Evolutionary conservation across 2,329 filamentous ascomycete genomes (phyloP), one percentile per base, ranked within the genome.

Genomic region (Tolypocladium tropicale): DNA sequence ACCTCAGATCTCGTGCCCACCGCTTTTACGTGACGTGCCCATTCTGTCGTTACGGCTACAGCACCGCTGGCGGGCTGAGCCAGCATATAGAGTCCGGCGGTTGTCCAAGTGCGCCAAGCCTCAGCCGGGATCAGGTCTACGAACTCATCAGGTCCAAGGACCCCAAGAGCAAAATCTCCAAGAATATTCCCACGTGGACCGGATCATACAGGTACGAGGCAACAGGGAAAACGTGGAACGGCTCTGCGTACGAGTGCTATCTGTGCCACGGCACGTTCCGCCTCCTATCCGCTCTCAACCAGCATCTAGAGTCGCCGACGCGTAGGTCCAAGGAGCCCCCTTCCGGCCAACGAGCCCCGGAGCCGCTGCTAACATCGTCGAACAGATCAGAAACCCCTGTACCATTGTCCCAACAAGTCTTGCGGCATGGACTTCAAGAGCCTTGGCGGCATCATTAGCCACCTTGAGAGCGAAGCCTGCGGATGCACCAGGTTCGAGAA

Each of bases 21-120:
- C n/a, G n/a, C n/a, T n/a, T n/a, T n/a, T n/a, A n/a, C n/a, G n/a
- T n/a, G n/a, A n/a, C n/a, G n/a, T n/a, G 83, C 56, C 82, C 78
- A 0, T 84, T 80, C 63, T 86, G 83, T 68, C 64, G 69, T 37
- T 57, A 39, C 1, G 21, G 5, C 6, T 81, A 72, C 59, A 70
- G 75, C 12, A 76, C 77, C 0, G 79, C 80, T 2, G 79, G 76
- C 1, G 82, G 80, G 12, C 58, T 84, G 3, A 63, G 69, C 0
- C 72, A 82, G 63, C 79, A 86, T 59, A 64, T 85, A 2, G 83
- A 86, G 59, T 67, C 64, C 0, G 77, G 77, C n/a, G 66, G 71
- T 0, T 86, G 83, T 56, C 70, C 72, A 0, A 64, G 64, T 0
- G 77, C 80, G 0, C 67, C 62, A 0, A 55, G 60, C 3, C 30